Base-by-base conservation (phyloP, 805 yeast species). In the Schwanniomyces vanrijiae region DNA sequence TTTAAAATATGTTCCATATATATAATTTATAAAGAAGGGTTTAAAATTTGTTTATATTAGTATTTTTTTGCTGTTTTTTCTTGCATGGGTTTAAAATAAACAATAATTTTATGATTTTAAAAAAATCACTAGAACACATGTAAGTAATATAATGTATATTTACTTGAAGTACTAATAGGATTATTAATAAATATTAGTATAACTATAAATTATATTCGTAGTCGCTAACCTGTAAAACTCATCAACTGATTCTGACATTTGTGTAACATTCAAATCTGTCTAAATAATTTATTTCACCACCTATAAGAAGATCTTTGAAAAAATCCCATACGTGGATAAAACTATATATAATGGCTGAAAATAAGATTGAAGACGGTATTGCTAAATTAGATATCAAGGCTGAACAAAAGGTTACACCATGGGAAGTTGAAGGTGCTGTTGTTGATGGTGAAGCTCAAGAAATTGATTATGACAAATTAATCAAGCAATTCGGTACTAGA, bases 381-480 rank as follows among this genome's bases (percentile, higher is more conserved):
- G 46, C 51, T 20, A 42, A 47, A 24, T 47, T 57, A 39, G 35
- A 45, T 2, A 13, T 55, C 10, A 34, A 37, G 31, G 52, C 59
- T n/a, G 75, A 69, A 34, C 78, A 73, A 56, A 60, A 58, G 42
- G 60, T 73, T 46, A 94, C 99, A 0, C 99, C 99, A 42, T 94
- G 99, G 99, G 99, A 94, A 65, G 99, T 94, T 25, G 96, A 88
- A 68, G 99, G 98, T 48, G 98, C 97, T 2, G 95, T 92, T 40
- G 97, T 90, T 48, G 96, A 91, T 59, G 99, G 99, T 45, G 76
- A 85, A 58, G 81, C 87, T n/a, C 91, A 87, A 65, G 90, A 83
- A 22, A 91, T 94, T 56, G 96, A 94, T 71, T 94, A 94, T 64
- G 92, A 89, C 48, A 90, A 90, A 69, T 76, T 94, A 55, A 87